Conservation (phyloP, 192 early-diverging fungal genomes). For the Backusella luteola region DNA sequence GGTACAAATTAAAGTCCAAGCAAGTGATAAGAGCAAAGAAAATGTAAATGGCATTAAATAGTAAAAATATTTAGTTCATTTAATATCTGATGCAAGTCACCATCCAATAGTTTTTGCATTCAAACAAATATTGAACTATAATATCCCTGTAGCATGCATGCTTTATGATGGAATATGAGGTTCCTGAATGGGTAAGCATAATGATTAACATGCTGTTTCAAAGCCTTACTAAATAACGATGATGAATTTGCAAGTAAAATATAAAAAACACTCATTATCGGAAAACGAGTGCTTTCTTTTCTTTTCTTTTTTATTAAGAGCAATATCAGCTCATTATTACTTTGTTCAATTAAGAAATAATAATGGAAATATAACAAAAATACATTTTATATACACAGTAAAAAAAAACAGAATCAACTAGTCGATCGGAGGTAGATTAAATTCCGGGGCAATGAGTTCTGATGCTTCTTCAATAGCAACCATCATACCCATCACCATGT, state of each 20-base stretch:
- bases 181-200: neutral
- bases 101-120: no score
- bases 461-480: constrained; percentile 29
- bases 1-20: no score
- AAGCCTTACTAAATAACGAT: neutral
- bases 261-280: neutral
- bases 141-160: no score
- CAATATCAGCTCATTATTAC: neutral
- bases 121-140: no score
- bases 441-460: constrained; percentile 7
- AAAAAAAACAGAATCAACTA: neutral
- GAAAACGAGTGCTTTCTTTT: neutral
- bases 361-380: neutral
- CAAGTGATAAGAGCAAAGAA: no score
- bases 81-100: no score
- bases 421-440: neutral
- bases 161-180: neutral
- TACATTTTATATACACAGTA: neutral
- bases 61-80: no score
- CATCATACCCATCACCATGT: constrained; percentile 41
- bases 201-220: neutral
- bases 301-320: neutral
- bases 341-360: neutral
- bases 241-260: neutral
- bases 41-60: no score